Conservation (phyloP, 2,329 filamentous ascomycete species). For the Stagonosporopsis cucurbitacearum region DNA sequence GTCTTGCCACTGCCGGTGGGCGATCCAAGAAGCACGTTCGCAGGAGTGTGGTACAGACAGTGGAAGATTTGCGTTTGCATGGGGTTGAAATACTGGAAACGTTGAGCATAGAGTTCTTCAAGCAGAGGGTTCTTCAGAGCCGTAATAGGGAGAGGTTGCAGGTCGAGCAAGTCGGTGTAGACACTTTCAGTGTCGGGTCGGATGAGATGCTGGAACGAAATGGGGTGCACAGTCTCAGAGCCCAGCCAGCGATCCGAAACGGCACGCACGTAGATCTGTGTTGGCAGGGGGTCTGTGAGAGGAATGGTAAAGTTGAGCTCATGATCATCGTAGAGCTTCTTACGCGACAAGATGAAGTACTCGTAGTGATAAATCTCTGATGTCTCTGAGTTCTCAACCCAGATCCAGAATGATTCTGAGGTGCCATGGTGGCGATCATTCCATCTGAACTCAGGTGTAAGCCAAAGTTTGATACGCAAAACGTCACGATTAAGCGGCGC, state of each 20-base stretch:
- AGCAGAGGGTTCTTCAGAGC: slow-evolving; percentile 86
- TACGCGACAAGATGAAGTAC: slow-evolving; percentile 89
- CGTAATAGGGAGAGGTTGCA: slow-evolving; percentile 86
- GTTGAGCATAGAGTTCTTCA: slow-evolving; percentile 85
- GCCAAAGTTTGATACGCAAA: slow-evolving; percentile 82
- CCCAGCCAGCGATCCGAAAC: slow-evolving; percentile 97
- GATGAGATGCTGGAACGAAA: slow-evolving; percentile 98
- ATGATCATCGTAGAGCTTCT: slow-evolving; percentile 93
- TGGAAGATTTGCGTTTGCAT: slow-evolving; percentile 99
- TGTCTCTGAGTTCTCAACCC: slow-evolving; percentile 98
- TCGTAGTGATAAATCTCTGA: slow-evolving; percentile 98
- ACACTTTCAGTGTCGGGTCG: slow-evolving; percentile 96
- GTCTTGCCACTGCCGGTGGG: slow-evolving; percentile 98
- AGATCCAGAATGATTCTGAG: slow-evolving; percentile 97
- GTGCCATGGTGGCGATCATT: slow-evolving; percentile 92
- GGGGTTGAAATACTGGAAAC: slow-evolving; percentile 97
- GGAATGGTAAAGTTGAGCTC: slow-evolving; percentile 98
- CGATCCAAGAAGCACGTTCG: slow-evolving; percentile 92
- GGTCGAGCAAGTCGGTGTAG: slow-evolving; percentile 90
- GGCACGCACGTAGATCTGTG: slow-evolving; percentile 93
- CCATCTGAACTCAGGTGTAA: slow-evolving; percentile 92
- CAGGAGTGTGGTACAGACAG: slow-evolving; percentile 87
- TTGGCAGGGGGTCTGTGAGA: slow-evolving; percentile 87
- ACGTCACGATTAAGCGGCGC: slow-evolving; percentile 95
- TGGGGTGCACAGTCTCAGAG: slow-evolving; percentile 90